Percentiles rank a stretch among this genome's conserved stretches.
Evolutionary conservation across 2,329 filamentous ascomycete species (phyloP).

Genomic region (Ceratocystis eucalypticola): DNA sequence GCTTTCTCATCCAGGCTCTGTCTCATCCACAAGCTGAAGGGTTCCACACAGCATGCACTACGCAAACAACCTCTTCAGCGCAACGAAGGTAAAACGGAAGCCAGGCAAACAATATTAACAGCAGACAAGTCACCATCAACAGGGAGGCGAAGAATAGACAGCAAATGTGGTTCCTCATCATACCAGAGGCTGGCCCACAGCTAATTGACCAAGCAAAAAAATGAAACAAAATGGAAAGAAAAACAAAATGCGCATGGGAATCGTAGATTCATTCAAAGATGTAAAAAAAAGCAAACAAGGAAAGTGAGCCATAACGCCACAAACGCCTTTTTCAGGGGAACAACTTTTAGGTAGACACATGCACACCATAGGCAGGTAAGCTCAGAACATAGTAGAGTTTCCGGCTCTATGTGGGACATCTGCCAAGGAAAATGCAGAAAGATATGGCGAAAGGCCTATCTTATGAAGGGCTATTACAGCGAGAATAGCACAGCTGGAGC

Average conservation of each 20-base stretch:
- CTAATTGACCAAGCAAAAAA: background rate
- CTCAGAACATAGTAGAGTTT: background rate
- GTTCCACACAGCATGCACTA: slow-evolving; percentile 5
- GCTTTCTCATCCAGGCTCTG: background rate
- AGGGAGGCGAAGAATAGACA: background rate
- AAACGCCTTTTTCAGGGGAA: slow-evolving; percentile 8
- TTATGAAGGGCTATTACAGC: background rate
- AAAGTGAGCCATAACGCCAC: slow-evolving; percentile 4
- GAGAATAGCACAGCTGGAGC: background rate
- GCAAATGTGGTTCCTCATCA: slow-evolving; percentile 9
- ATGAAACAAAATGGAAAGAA: background rate
- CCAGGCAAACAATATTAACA: background rate
- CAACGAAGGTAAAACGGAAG: background rate
- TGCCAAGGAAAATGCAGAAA: background rate
- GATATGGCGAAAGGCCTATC: background rate
- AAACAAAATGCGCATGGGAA: background rate
- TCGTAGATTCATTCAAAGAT: slow-evolving; percentile 3
- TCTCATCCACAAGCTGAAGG: background rate
- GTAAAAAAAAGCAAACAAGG: background rate
- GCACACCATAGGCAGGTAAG: background rate
- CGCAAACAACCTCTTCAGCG: slow-evolving; percentile 2
- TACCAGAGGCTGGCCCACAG: background rate
- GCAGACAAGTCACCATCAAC: background rate
- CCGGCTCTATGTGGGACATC: background rate
- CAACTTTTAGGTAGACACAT: slow-evolving; percentile 4